Base-by-base conservation (phyloP, 75 land plant species). In the Chamaecyparis obtusa region DNA sequence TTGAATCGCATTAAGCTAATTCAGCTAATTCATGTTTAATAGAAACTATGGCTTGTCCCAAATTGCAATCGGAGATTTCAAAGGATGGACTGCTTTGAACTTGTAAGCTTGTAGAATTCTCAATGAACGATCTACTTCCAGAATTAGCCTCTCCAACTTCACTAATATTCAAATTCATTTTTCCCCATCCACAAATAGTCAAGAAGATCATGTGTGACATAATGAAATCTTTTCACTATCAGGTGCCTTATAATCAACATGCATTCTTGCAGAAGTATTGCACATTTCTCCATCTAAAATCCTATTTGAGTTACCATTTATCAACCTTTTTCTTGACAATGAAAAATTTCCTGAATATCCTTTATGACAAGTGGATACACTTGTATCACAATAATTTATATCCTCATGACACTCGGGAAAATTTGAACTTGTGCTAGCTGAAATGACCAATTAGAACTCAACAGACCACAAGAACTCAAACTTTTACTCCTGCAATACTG, bases 1-100 rank as follows among this genome's bases (percentile, higher is more conserved):
- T 86, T 16, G 90, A 86, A 27, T 67, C 83, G 69, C 90, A 89
- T 44, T 80, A 49, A 10, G 83, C n/a, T 43, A 44, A 30, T 43
- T 80, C 83, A 80, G 46, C 44, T 80, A 80, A 41, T 24, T 80
- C 83, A 41, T 43, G 49, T 8, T 27, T 80, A 44, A 44, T n/a
- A 44, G 83, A 44, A 44, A 43, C 83, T 27, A 49, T n/a, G 21
- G 43, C 44, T 44, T 27, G 49, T 24, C 46, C 46, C n/a, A 44
- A 44, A 80, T 80, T 80, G 44, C 83, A 44, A 80, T 44, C 32
- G 24, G 83, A 80, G 3, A 80, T 80, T 41, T 80, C 48, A 44
- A 41, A 44, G 13, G 83, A 80, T 80, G 83, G 27, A 80, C 83
- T 80, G 83, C 83, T 24, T 43, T 41, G n/a, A 80, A 80, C 46